Base-by-base conservation (phyloP, 164 flowering plant genomes). In the Magnolia sinica region DNA sequence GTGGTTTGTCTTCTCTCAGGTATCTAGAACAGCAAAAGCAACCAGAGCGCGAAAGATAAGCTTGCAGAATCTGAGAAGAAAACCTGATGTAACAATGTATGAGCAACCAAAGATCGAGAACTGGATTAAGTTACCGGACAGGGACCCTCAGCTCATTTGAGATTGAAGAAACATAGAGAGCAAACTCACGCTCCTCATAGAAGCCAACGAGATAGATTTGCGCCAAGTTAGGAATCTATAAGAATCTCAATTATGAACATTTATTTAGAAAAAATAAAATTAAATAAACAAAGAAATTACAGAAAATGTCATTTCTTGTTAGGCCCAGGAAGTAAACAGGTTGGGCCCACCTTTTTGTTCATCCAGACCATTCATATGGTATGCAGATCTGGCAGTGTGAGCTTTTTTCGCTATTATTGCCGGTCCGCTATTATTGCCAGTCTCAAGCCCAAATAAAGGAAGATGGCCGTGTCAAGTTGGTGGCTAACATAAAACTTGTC, bases 171-270 rank as follows among this genome's bases (percentile, higher is more conserved):
- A 95, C 96, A 76, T 88, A 95, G 51, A 95, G 80, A n/a, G 98
- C 90, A 73, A 95, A 95, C 78, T 95, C 99, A 3, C 98, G 91
- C 86, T 95, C 99, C 83, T 95, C 99, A 67, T 95, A 95, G 84
- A 95, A 95, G 13, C 98, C 99, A 83, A 95, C 75, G n/a, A 95
- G 92, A 86, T 87, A 95, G 74, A 95, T 88, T 79, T 95, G 97
- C 55, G 84, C 97, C 66, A 95, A 79, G 76, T 95, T 92, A 50
- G 99, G 98, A 70, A 95, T 95, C 99, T 95, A 80, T 27, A 70
- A 79, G 2, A 65, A 68, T 23, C 20, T 2, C 50, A 7, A 49
- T 10, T 2, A 10, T 7, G 19, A 1, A 52, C 7, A 23, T 11
- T 13, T 6, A 11, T 23, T 72, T 20, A 11, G 67, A 18, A 66